phyloP scores from a whole-genome alignment of 805 yeast species.

The Starmerella powellii region DNA sequence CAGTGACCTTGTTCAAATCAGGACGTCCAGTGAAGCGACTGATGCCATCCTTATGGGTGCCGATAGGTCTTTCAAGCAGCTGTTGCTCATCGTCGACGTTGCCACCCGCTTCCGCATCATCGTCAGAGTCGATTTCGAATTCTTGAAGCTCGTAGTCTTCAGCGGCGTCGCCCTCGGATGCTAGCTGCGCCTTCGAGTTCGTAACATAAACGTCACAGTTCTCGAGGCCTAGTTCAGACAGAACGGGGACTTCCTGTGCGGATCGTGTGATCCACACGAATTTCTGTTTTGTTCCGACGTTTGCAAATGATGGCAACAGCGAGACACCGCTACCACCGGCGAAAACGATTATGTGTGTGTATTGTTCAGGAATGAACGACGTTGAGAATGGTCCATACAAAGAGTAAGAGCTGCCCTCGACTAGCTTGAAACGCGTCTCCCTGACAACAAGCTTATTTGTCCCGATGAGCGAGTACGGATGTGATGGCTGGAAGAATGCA shows the following conservation, averaged over 20 bases:
- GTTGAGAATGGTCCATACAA: constrained; percentile 33
- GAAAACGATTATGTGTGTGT: constrained; percentile 14
- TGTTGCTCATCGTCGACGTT: constrained; percentile 7
- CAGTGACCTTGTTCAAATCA: constrained; percentile 5
- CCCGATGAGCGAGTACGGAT: constrained; percentile 40
- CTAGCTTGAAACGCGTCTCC: constrained; percentile 29
- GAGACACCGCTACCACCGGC: constrained; percentile 25
- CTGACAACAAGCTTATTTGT: constrained; percentile 32
- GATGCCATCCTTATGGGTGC: background rate
- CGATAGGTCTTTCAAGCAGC: background rate
- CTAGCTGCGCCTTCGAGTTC: background rate
- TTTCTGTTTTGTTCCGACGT: constrained; percentile 1
- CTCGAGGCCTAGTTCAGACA: constrained; percentile 10
- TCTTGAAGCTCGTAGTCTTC: constrained; percentile 14
- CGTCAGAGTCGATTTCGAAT: constrained; percentile 7
- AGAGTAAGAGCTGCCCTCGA: constrained; percentile 25
- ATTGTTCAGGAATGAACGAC: constrained; percentile 21
- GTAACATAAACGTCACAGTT: constrained; percentile 21
- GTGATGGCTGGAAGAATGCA: constrained; percentile 34
- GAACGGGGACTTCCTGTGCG: constrained; percentile 4
- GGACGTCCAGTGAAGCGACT: constrained; percentile 18
- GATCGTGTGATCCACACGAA: constrained; percentile 15
- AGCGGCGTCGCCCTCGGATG: background rate
- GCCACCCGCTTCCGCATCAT: constrained; percentile 5
- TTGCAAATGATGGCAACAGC: constrained; percentile 13